These are phyloP conservation scores for Crepidotus variabilis DNA, from an alignment of 768 basidiomycete species.

Conservation along the genomic window DNA sequence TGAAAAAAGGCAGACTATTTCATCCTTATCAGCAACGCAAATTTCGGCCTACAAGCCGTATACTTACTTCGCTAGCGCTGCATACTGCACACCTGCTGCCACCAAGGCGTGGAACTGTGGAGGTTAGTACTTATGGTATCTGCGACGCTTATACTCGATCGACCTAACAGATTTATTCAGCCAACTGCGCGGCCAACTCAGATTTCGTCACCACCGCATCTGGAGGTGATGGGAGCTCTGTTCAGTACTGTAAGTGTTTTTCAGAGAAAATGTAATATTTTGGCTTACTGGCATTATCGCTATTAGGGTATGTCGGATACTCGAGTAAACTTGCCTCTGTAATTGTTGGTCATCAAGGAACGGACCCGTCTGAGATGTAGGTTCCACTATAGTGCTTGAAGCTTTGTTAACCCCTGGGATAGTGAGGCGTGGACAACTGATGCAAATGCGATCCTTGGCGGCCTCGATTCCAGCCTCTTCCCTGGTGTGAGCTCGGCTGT, in stretches of 20 bases:
- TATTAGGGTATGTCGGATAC: constrained; percentile 26
- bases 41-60: constrained; percentile 45
- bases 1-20: not conserved
- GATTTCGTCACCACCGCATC: constrained; percentile 39
- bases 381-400: not conserved
- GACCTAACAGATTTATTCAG: constrained; percentile 16
- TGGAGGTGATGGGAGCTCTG: constrained; percentile 36
- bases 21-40: constrained; percentile 30
- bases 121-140: constrained; percentile 24
- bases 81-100: constrained; percentile 40
- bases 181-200: constrained; percentile 35
- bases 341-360: constrained; percentile 42
- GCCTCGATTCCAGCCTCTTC: constrained; percentile 34
- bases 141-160: not conserved
- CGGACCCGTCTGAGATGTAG: constrained; percentile 32
- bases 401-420: not conserved
- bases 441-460: constrained; percentile 22
- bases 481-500: constrained; percentile 34
- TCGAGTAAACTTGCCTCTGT: constrained; percentile 30
- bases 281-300: not conserved
- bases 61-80: constrained; percentile 46
- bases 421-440: constrained; percentile 35
- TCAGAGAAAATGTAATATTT: constrained; percentile 2
- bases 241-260: constrained; percentile 33
- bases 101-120: constrained; percentile 52